These are phyloP conservation scores for Cardamine resedifolia DNA, from an alignment of 345 rosid genomes.

Conservation along the genomic window DNA sequence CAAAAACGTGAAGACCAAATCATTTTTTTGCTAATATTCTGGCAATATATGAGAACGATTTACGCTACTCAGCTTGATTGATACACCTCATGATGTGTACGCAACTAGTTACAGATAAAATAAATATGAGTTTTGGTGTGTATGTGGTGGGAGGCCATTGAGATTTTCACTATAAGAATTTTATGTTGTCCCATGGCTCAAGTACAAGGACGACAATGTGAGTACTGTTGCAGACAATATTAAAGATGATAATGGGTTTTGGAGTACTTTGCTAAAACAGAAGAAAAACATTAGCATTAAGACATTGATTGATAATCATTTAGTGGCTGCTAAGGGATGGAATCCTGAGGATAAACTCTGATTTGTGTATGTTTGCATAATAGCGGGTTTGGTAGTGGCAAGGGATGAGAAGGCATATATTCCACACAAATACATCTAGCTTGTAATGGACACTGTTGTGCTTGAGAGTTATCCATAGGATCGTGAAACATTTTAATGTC, in stretches of 20 bases:
- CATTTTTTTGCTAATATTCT: not conserved
- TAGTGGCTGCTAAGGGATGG: no score
- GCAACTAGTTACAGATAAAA: not conserved
- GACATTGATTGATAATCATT: not conserved
- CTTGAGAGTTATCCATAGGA: not conserved
- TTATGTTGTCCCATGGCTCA: not conserved
- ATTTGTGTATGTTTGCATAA: not conserved
- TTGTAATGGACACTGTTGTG: not conserved
- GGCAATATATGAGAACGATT: not conserved
- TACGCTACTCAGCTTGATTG: not conserved
- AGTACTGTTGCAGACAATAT: not conserved
- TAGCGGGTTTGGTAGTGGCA: not conserved
- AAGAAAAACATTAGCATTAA: not conserved
- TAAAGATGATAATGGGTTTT: not conserved
- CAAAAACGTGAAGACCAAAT: not conserved
- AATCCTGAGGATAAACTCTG: not conserved
- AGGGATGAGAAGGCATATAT: not conserved
- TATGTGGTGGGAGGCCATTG: not conserved
- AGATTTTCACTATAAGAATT: not conserved
- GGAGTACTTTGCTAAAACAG: not conserved
- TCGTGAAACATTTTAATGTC: not conserved
- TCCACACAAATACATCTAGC: not conserved
- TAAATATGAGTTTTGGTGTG: not conserved
- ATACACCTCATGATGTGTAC: not conserved
- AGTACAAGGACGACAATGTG: not conserved